Evolutionary conservation across 768 basidiomycete genomes (phyloP), one percentile per base, ranked within the genome.

Genomic region (Chalciporus piperatus): DNA sequence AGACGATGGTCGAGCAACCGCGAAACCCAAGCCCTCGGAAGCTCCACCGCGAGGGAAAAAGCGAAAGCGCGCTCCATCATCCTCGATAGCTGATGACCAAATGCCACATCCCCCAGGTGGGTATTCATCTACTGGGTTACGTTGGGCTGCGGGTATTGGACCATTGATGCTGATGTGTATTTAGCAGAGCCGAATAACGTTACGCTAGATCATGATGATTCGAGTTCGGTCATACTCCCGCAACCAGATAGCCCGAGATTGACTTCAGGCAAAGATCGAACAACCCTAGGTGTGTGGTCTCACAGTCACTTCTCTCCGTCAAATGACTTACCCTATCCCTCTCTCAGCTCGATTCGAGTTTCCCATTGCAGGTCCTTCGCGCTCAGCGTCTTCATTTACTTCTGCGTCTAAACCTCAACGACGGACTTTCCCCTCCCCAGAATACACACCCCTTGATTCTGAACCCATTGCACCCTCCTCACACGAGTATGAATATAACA

Each of bases 41-140:
- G 32, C 41, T 32, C 47, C 16, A 17, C 30, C 58, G n/a, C 50
- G 45, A 25, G 51, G 59, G 50, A 48, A 54, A 41, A 58, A 60
- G 51, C 62, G 69, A 63, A 58, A 64, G 52, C 59, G 64, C 12
- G 52, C 56, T 19, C 14, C 43, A 30, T 62, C 65, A 4, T 59
- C 64, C n/a, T 27, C 64, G 9, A 28, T 48, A 23, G 53, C 10
- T 11, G 25, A 25, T n/a, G 30, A 38, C 38, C 44, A 45, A 37
- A 50, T 46, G 28, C 17, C 38, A 51, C 51, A 45, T 32, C 55
- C 56, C 25, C 53, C 42, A 64, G 64, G 63, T 64, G 47, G 49
- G 64, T 41, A 33, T 55, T 54, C 43, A 49, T 60, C 47, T 48
- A 1, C 22, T 52, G 23, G 40, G 32, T 56, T 38, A 5, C n/a